Conservation (phyloP, 2,329 filamentous ascomycete genomes). For the Tolypocladium cylindrosporum region DNA sequence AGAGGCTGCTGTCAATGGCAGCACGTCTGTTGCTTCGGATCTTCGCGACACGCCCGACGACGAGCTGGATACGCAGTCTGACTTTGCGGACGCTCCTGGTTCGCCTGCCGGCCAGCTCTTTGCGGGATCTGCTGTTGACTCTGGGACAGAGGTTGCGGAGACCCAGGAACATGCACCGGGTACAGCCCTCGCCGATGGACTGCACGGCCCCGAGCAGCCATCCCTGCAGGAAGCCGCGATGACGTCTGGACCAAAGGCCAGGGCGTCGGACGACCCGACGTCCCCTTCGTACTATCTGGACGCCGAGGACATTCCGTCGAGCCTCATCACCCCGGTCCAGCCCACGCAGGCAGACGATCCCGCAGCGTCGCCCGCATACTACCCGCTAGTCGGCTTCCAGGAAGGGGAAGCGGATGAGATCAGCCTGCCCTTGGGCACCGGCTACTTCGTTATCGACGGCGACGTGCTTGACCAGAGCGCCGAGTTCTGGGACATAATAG, state of each 20-base stretch:
- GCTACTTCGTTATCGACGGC: not conserved
- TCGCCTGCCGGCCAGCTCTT: not conserved
- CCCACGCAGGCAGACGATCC: not conserved
- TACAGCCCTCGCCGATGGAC: not conserved
- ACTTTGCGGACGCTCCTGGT: not conserved
- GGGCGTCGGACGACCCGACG: not conserved
- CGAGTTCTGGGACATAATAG: not conserved
- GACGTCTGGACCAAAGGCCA: not conserved
- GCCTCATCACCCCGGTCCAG: too few relatives aligned
- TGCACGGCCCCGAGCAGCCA: not conserved
- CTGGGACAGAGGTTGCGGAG: not conserved
- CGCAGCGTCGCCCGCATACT: not conserved
- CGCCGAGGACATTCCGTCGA: not conserved
- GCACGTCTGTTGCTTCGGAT: not conserved
- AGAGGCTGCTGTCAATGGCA: not conserved
- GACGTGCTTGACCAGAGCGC: not conserved
- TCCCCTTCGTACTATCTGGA: not conserved
- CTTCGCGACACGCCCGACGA: not conserved
- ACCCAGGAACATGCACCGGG: not conserved
- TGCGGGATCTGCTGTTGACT: not conserved
- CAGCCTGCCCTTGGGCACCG: not conserved
- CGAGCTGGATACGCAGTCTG: not conserved
- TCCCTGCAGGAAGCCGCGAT: not conserved
- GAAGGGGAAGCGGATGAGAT: not conserved
- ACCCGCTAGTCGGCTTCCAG: not conserved